These are phyloP conservation scores for Ophiostoma sp. DNA, from an alignment of 2,329 filamentous ascomycete species.

Conservation along the genomic window DNA sequence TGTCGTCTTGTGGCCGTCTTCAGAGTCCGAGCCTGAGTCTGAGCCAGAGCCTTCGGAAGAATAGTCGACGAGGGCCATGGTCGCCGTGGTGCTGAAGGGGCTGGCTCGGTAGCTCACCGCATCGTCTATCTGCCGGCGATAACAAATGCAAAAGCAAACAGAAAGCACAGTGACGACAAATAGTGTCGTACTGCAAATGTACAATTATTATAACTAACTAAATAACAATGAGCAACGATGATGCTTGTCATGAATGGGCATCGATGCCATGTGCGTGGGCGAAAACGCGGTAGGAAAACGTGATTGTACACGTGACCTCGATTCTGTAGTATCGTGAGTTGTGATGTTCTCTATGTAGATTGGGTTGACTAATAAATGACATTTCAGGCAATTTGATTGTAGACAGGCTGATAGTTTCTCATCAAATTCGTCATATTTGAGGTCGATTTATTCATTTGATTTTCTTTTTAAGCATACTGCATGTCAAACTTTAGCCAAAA, in stretches of 20 bases:
- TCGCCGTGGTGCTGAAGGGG: neutral
- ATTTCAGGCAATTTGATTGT: too few species aligned
- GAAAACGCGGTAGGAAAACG: neutral
- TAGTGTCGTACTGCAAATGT: too few species aligned
- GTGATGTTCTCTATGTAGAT: too few species aligned
- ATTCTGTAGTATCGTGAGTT: too few species aligned
- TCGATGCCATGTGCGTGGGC: neutral
- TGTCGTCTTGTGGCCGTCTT: neutral
- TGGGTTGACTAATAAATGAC: too few species aligned
- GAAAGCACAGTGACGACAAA: neutral
- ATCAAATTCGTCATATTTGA: too few species aligned
- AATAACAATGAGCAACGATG: neutral
- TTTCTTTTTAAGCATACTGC: too few species aligned
- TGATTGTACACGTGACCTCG: neutral
- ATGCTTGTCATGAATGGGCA: neutral
- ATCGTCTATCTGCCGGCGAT: neutral
- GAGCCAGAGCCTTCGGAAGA: slow-evolving; percentile 26
- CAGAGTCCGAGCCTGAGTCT: neutral
- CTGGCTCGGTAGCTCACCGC: neutral
- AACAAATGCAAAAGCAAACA: neutral
- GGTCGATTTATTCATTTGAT: too few species aligned
- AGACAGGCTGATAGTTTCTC: too few species aligned
- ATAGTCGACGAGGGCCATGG: slow-evolving; percentile 38
- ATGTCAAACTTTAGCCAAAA: neutral
- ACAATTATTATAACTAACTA: neutral